Conservation (phyloP, 306 rosid species). For the Begonia loranthoides region DNA sequence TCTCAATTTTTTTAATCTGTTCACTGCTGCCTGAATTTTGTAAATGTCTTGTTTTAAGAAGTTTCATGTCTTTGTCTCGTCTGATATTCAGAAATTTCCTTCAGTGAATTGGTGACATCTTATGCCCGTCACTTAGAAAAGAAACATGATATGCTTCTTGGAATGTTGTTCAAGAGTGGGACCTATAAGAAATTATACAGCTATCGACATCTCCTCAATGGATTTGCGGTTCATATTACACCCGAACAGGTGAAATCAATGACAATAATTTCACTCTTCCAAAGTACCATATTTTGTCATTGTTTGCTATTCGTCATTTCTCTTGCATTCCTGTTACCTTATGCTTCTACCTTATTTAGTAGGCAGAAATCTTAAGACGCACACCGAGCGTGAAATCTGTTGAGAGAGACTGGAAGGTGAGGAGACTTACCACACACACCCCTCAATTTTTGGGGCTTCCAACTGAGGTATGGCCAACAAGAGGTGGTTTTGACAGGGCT, state of each 20-base stretch:
- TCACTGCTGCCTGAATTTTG: background rate
- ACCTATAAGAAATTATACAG: conserved; percentile 79
- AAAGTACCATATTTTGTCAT: too few species aligned
- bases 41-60: background rate
- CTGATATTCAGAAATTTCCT: conserved; percentile 15
- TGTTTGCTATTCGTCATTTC: conserved; percentile 1
- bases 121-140: conserved; percentile 84
- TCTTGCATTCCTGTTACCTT: conserved; percentile 20
- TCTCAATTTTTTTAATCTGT: too few species aligned
- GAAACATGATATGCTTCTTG: conserved; percentile 88
- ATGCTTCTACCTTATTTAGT: conserved; percentile 42
- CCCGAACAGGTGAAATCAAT: conserved; percentile 81
- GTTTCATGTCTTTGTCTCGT: background rate
- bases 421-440: conserved; percentile 85
- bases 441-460: conserved; percentile 99
- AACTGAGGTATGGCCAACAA: conserved; percentile 99
- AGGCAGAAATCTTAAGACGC: conserved; percentile 89
- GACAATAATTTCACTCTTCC: conserved; percentile 1
- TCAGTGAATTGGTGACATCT: conserved; percentile 68
- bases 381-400: conserved; percentile 84
- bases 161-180: conserved; percentile 70
- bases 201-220: conserved; percentile 91
- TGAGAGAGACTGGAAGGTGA: conserved; percentile 93
- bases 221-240: conserved; percentile 86
- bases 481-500: conserved; percentile 96